These are phyloP conservation scores for Pachysandra terminalis DNA, from an alignment of 164 flowering plant genomes.

Conservation along the genomic window DNA sequence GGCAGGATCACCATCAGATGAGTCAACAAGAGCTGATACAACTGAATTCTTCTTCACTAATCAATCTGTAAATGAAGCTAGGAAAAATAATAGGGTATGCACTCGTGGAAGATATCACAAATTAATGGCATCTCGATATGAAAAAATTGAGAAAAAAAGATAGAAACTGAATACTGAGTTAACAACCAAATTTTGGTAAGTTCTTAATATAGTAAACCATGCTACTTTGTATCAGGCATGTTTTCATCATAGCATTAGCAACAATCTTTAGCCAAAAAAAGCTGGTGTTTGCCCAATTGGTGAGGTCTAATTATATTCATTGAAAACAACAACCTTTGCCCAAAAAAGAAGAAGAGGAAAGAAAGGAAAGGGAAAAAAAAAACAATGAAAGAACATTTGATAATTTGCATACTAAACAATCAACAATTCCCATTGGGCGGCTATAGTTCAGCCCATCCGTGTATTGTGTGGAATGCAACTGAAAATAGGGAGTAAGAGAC, in stretches of 20 bases:
- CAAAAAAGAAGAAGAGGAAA: too few relatives aligned
- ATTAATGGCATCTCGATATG: background rate
- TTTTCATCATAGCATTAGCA: too few relatives aligned
- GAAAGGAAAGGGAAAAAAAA: too few relatives aligned
- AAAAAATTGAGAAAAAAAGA: too few relatives aligned
- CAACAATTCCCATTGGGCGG: background rate
- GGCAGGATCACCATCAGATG: background rate
- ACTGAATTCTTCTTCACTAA: background rate
- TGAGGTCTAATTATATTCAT: too few relatives aligned
- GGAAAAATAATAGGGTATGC: background rate
- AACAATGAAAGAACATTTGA: background rate
- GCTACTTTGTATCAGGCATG: background rate
- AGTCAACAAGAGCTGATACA: background rate
- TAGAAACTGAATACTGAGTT: background rate
- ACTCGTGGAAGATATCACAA: background rate
- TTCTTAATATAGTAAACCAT: background rate
- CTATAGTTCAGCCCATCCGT: background rate
- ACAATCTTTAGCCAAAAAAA: too few relatives aligned
- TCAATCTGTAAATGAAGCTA: background rate
- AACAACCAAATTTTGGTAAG: background rate
- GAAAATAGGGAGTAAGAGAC: background rate
- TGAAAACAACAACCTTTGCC: too few relatives aligned
- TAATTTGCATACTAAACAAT: background rate
- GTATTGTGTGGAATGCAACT: background rate
- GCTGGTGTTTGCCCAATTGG: too few relatives aligned